phyloP scores from a whole-genome alignment of 1,139 yeast genomes.

The Meyerozyma sp. region DNA sequence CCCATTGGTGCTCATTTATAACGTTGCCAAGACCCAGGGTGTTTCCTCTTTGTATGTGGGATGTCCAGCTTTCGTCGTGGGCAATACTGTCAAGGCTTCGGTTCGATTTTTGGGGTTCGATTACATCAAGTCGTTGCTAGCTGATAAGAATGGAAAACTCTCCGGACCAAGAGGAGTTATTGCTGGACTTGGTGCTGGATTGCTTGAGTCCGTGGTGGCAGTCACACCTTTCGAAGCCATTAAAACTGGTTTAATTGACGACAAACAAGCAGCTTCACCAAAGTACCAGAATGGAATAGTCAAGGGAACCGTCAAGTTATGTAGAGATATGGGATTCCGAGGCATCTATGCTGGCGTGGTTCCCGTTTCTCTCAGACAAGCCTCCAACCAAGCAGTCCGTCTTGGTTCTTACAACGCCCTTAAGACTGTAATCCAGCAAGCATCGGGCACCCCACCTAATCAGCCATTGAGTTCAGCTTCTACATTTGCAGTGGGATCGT shows the following conservation, averaged over 20 bases:
- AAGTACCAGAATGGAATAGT: conserved; percentile 67
- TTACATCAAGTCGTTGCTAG: conserved; percentile 67
- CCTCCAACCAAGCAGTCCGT: conserved; percentile 91
- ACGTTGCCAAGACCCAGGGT: conserved; percentile 77
- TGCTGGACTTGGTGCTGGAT: conserved; percentile 96
- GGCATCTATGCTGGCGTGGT: conserved; percentile 87
- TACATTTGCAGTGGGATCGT: conserved; percentile 86
- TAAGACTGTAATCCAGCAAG: conserved; percentile 75
- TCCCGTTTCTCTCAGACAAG: conserved; percentile 94
- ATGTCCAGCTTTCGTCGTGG: conserved; percentile 96
- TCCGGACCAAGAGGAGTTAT: conserved; percentile 87
- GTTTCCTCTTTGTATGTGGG: conserved; percentile 79
- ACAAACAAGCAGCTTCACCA: conserved; percentile 70
- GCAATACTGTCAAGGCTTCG: conserved; percentile 93
- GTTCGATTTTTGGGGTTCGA: conserved; percentile 93
- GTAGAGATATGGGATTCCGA: conserved; percentile 71
- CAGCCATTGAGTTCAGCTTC: conserved; percentile 74
- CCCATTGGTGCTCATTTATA: conserved; percentile 74
- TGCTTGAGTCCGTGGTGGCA: conserved; percentile 84
- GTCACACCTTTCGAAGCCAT: conserved; percentile 97
- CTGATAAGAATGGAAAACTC: conserved; percentile 80
- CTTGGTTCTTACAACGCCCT: conserved; percentile 89
- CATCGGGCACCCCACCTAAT: conserved; percentile 56
- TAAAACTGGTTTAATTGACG: conserved; percentile 93
- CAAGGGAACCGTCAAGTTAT: conserved; percentile 57